Evolutionary conservation across 495 filamentous ascomycete genomes (phyloP).

Genomic region (Acidomyces sp.): DNA sequence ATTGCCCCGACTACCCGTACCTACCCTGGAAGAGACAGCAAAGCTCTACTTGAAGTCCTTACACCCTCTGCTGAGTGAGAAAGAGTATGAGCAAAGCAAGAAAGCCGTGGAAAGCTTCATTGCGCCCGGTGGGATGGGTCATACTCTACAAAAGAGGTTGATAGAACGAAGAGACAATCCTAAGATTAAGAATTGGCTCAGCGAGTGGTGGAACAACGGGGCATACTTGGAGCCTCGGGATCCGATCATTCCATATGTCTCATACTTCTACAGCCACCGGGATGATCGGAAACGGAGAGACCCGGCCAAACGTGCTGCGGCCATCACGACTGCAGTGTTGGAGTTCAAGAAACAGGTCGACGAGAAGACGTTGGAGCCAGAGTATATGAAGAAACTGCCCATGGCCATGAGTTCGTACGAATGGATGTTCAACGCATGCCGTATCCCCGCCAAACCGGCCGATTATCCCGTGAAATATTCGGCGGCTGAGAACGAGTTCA

Average conservation of each 20-base stretch:
- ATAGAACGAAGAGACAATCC: slow-evolving; percentile 70
- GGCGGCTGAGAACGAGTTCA: slow-evolving; percentile 62
- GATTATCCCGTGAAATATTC: slow-evolving; percentile 79
- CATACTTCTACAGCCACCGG: slow-evolving; percentile 97
- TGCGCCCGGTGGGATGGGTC: slow-evolving; percentile 65
- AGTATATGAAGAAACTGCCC: slow-evolving; percentile 92
- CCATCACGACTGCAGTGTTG: slow-evolving; percentile 68
- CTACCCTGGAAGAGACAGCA: slow-evolving; percentile 84
- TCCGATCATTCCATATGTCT: slow-evolving; percentile 94
- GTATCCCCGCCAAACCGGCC: slow-evolving; percentile 67
- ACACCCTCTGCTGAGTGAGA: slow-evolving; percentile 59
- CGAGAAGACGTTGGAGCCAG: slow-evolving; percentile 69
- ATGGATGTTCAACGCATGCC: slow-evolving; percentile 96
- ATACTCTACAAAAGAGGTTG: slow-evolving; percentile 78
- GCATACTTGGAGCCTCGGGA: slow-evolving; percentile 90
- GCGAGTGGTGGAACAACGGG: slow-evolving; percentile 93
- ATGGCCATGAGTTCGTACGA: slow-evolving; percentile 96
- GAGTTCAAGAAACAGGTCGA: slow-evolving; percentile 94
- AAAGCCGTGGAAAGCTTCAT: slow-evolving; percentile 75
- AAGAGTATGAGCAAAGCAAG: slow-evolving; percentile 63
- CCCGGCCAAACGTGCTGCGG: slow-evolving; percentile 85
- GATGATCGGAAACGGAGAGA: slow-evolving; percentile 81
- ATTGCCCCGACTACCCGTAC: slow-evolving; percentile 79
- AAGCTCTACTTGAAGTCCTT: slow-evolving; percentile 87
- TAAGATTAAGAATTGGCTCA: slow-evolving; percentile 81